Conservation (phyloP, 73 alveolate genomes). For the Paramecium octaurelia region DNA sequence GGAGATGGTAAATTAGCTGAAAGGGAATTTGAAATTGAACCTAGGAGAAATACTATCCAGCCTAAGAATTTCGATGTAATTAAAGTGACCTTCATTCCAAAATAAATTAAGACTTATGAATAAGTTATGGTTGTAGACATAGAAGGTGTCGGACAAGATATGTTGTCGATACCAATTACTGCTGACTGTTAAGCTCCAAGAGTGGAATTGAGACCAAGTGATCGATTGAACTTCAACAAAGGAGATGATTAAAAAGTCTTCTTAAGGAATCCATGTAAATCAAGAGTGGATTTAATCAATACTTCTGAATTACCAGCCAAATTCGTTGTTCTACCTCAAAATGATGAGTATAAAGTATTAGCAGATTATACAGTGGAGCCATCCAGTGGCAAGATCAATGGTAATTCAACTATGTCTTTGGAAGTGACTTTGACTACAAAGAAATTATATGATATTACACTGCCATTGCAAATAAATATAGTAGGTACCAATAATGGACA, state of each 20-base stretch:
- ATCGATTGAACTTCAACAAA: conserved; percentile 89
- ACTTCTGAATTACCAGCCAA: conserved; percentile 97
- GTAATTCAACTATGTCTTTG: conserved; percentile 82
- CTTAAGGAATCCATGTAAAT: conserved; percentile 94
- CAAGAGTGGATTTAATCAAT: conserved; percentile 91
- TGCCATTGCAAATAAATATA: conserved; percentile 71
- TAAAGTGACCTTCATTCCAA: conserved; percentile 95
- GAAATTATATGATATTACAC: conserved; percentile 87
- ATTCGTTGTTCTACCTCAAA: conserved; percentile 96
- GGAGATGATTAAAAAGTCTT: conserved; percentile 75
- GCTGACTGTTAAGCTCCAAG: conserved; percentile 98
- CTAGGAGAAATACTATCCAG: conserved; percentile 94
- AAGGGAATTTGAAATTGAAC: conserved; percentile 96
- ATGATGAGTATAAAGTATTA: conserved; percentile 92
- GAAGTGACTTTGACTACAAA: conserved; percentile 89
- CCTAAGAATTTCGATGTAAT: conserved; percentile 90
- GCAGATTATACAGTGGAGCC: conserved; percentile 95
- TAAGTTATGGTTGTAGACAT: conserved; percentile 98
- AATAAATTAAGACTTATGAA: conserved; percentile 90
- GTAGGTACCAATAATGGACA: conserved; percentile 68
- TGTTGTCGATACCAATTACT: conserved; percentile 96
- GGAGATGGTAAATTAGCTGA: conserved; percentile 99
- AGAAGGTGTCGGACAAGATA: conserved; percentile 99
- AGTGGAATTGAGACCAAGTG: conserved; percentile 98
- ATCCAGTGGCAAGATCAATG: conserved; percentile 93